Evolutionary conservation across 805 yeast genomes (phyloP).

Genomic region (Saccharomyces jurei): DNA sequence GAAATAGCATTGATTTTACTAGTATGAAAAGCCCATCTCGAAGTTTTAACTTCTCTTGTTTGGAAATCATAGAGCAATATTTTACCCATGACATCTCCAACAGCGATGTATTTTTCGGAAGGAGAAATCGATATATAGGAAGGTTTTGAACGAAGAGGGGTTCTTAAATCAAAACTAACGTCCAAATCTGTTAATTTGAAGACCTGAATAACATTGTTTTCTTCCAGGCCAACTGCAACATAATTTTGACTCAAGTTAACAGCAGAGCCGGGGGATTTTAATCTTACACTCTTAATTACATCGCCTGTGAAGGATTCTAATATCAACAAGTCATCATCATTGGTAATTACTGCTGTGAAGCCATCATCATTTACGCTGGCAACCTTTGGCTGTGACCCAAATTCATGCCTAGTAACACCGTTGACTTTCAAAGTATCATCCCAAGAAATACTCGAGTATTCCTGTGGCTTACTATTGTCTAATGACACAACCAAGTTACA

Average conservation of each 20-base stretch:
- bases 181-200: constrained; percentile 31
- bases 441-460: constrained; percentile 68
- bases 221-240: constrained; percentile 44
- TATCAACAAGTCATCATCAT: constrained; percentile 33
- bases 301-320: constrained; percentile 31
- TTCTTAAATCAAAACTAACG: constrained; percentile 30
- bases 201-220: constrained; percentile 34
- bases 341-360: constrained; percentile 38
- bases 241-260: constrained; percentile 37
- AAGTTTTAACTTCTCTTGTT: constrained; percentile 54
- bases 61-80: constrained; percentile 58
- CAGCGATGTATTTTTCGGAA: constrained; percentile 59
- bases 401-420: constrained; percentile 18
- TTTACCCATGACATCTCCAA: constrained; percentile 83
- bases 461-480: constrained; percentile 24
- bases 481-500: constrained; percentile 58
- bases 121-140: constrained; percentile 64
- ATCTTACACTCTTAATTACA: constrained; percentile 19
- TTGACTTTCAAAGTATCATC: constrained; percentile 60
- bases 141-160: constrained; percentile 51
- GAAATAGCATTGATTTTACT: constrained; percentile 67
- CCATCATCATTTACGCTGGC: constrained; percentile 34
- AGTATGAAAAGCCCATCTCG: constrained; percentile 94
- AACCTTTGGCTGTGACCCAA: constrained; percentile 44
- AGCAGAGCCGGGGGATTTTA: constrained; percentile 39